phyloP scores from a whole-genome alignment of 768 basidiomycete species.

The Hygrophoropsis aurantiaca region DNA sequence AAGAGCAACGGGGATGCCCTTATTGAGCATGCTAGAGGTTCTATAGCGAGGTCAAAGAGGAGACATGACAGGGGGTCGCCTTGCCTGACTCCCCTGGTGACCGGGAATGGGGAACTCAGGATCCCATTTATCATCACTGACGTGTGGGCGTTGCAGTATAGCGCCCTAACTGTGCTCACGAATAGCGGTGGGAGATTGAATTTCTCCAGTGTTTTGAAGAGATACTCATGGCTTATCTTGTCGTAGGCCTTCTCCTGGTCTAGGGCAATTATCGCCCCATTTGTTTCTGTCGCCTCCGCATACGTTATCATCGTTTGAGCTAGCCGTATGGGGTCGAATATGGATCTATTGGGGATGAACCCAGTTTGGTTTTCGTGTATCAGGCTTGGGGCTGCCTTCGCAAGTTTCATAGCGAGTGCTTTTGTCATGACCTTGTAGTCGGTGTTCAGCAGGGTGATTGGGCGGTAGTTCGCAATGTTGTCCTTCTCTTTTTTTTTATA shows the following conservation, averaged over 20 bases:
- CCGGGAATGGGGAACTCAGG: constrained; percentile 10
- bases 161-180: constrained; percentile 9
- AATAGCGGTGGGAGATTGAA: constrained; percentile 11
- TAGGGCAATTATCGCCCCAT: constrained; percentile 27
- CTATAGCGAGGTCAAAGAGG: constrained; percentile 40
- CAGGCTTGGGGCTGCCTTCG: background rate
- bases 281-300: constrained; percentile 17
- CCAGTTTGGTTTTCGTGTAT: constrained; percentile 28
- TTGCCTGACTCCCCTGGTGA: constrained; percentile 22
- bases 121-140: constrained; percentile 14
- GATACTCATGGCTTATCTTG: constrained; percentile 15
- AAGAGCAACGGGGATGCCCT: constrained; percentile 23
- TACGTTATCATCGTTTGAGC: constrained; percentile 21
- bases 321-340: constrained; percentile 33
- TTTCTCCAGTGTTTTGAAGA: constrained; percentile 3
- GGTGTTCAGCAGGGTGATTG: constrained; percentile 14
- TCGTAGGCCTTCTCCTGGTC: constrained; percentile 31
- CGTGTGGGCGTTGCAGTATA: constrained; percentile 15
- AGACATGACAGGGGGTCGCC: constrained; percentile 41
- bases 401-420: constrained; percentile 7
- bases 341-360: constrained; percentile 31
- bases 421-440: constrained; percentile 18
- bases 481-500: constrained; percentile 10
- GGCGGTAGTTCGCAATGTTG: constrained; percentile 13
- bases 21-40: constrained; percentile 34